phyloP scores from a whole-genome alignment of 2,329 filamentous ascomycete species.

The Tricladium varicosporioides region DNA sequence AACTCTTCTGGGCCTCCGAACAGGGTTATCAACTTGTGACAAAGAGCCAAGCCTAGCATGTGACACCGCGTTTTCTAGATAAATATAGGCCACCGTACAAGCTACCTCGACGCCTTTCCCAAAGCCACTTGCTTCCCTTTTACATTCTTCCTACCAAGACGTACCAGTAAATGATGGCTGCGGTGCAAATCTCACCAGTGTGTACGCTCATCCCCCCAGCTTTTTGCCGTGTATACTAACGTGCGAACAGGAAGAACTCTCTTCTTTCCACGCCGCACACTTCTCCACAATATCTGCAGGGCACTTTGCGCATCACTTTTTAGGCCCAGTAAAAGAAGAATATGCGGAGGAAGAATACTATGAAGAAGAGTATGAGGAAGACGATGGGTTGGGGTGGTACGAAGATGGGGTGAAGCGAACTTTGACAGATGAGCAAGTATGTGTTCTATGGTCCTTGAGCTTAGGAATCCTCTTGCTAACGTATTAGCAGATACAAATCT shows the following conservation, averaged over 20 bases:
- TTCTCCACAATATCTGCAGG: constrained; percentile 35
- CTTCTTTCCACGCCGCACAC: constrained; percentile 29
- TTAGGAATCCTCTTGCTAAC: neutral
- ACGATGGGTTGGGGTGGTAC: constrained; percentile 79
- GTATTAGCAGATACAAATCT: constrained; percentile 69
- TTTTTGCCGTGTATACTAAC: constrained; percentile 5
- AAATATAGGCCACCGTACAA: neutral
- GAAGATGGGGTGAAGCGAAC: constrained; percentile 83
- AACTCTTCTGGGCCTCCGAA: too few species aligned
- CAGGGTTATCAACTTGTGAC: too few species aligned
- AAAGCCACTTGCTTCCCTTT: neutral
- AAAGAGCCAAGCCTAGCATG: neutral
- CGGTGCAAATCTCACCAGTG: constrained; percentile 41
- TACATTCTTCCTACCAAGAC: neutral
- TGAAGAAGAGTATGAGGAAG: constrained; percentile 43
- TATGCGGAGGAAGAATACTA: constrained; percentile 35
- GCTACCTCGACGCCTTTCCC: neutral
- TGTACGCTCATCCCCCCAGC: constrained; percentile 10
- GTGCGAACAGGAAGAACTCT: constrained; percentile 27
- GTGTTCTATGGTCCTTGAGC: neutral
- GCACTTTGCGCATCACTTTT: constrained; percentile 54
- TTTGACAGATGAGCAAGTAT: constrained; percentile 71
- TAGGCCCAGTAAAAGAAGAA: constrained; percentile 49
- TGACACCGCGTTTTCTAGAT: constrained; percentile 1
- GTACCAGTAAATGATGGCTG: constrained; percentile 17